Base-by-base conservation (phyloP, 73 alveolate genomes). In the Symbiodinium natans region DNA sequence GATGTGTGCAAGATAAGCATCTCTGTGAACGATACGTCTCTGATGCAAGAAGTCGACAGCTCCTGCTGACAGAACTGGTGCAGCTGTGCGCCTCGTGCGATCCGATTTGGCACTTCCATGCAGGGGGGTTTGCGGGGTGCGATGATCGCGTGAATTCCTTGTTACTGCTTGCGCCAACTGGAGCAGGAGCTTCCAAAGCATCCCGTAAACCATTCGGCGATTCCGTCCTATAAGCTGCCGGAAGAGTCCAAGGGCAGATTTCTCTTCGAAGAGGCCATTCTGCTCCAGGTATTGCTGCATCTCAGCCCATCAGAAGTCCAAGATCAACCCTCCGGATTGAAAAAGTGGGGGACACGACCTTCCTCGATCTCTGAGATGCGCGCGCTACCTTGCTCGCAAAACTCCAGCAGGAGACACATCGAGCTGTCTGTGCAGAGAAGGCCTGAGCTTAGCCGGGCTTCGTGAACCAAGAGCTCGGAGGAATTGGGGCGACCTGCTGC, bases 41-140 rank as follows among this genome's bases (percentile, higher is more conserved):
- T 85, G 93, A 34, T 85, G 93, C 29, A 85, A 43, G 48, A 43
- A 85, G 93, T 85, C 93, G 43, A 85, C 82, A 29, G 93, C 93
- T 46, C 93, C 93, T 85, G 82, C 63, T 13, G 6, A 11, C 10
- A 42, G 88, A n/a, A 36, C 39, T 11, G 7, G 33, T 19, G 36
- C 31, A 25, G 82, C 7, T 21, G n/a, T n/a, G n/a, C n/a, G n/a
- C n/a, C n/a, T n/a, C n/a, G n/a, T n/a, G n/a, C n/a, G n/a, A n/a
- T n/a, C n/a, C n/a, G n/a, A n/a, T n/a, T n/a, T n/a, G n/a, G n/a
- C n/a, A n/a, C n/a, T n/a, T n/a, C n/a, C n/a, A n/a, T n/a, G n/a
- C n/a, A n/a, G n/a, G n/a, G n/a, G n/a, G n/a, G n/a, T n/a, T n/a
- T n/a, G n/a, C n/a, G n/a, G n/a, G n/a, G n/a, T n/a, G n/a, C n/a